Percentiles rank a stretch among this genome's conserved stretches.
phyloP scores from a whole-genome alignment of 805 yeast species.

The Jamesozyma hellenica region DNA sequence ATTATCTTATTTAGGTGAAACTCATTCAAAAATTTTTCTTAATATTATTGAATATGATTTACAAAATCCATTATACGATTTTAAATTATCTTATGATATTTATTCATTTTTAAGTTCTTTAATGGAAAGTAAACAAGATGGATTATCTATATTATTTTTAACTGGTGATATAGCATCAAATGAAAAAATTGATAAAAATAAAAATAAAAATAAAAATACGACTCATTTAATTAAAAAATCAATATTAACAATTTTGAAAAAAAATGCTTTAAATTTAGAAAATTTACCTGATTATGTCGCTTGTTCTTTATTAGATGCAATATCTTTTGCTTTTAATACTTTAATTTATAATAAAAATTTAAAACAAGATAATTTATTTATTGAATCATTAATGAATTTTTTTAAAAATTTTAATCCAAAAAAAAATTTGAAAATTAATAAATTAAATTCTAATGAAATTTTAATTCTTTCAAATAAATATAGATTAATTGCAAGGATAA shows the following conservation, averaged over 20 bases:
- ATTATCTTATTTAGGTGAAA: constrained; percentile 68
- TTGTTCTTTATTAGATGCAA: constrained; percentile 58
- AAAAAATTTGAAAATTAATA: not conserved
- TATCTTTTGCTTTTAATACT: constrained; percentile 63
- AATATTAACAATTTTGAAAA: constrained; percentile 45
- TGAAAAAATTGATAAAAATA: constrained; percentile 11
- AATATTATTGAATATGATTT: constrained; percentile 53
- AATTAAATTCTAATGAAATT: constrained; percentile 12
- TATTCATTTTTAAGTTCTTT: constrained; percentile 60
- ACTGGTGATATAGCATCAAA: constrained; percentile 38
- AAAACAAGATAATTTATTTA: constrained; percentile 35
- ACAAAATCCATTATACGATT: constrained; percentile 44
- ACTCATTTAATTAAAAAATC: constrained; percentile 27
- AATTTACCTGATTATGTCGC: constrained; percentile 53
- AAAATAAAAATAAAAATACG: constrained; percentile 4
- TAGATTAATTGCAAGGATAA: constrained; percentile 53
- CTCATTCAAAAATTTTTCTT: constrained; percentile 48
- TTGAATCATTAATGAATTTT: constrained; percentile 29
- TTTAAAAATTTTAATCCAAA: constrained; percentile 27
- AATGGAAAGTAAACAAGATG: constrained; percentile 66
- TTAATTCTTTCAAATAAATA: constrained; percentile 42
- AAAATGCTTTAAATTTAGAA: constrained; percentile 41
- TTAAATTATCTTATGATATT: constrained; percentile 41
- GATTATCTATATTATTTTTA: constrained; percentile 58
- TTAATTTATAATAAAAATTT: constrained; percentile 60